Evolutionary conservation across 2,329 filamentous ascomycete species (phyloP).

Genomic region (Talaromyces sp.): DNA sequence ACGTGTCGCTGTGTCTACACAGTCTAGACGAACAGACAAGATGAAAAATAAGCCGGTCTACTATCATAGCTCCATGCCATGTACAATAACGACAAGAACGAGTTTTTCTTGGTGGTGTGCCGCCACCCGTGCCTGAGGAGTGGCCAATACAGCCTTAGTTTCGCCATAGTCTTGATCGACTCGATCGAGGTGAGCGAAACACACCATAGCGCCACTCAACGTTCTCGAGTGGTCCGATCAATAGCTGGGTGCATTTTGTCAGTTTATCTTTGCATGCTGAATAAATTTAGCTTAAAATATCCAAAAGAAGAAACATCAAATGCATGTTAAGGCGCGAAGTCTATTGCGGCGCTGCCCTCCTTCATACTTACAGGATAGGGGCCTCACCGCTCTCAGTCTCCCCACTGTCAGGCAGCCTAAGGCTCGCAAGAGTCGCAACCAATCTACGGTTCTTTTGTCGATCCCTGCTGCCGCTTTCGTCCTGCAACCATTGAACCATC

Average conservation of each 20-base stretch:
- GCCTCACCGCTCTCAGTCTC: conserved; percentile 3
- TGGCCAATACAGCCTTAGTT: conserved; percentile 9
- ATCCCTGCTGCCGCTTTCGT: conserved; percentile 6
- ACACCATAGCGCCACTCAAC: neutral
- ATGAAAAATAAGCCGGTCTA: neutral
- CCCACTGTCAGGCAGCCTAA: neutral
- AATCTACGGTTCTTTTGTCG: conserved; percentile 1
- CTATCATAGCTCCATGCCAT: no score
- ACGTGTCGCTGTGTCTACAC: neutral
- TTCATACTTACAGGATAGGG: neutral
- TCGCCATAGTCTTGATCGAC: conserved; percentile 1
- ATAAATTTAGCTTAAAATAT: neutral
- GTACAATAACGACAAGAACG: neutral
- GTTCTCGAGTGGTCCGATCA: neutral
- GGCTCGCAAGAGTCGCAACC: neutral
- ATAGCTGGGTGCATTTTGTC: neutral
- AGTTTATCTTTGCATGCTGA: neutral
- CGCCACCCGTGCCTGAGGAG: conserved; percentile 5
- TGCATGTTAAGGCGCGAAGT: neutral
- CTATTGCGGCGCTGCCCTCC: neutral
- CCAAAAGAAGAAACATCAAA: neutral
- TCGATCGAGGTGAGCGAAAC: neutral
- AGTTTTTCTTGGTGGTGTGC: neutral
- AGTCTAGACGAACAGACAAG: no score
- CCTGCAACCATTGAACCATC: neutral